These are phyloP conservation scores for Biancaea sappan DNA, from an alignment of 306 rosid species.

Conservation along the genomic window DNA sequence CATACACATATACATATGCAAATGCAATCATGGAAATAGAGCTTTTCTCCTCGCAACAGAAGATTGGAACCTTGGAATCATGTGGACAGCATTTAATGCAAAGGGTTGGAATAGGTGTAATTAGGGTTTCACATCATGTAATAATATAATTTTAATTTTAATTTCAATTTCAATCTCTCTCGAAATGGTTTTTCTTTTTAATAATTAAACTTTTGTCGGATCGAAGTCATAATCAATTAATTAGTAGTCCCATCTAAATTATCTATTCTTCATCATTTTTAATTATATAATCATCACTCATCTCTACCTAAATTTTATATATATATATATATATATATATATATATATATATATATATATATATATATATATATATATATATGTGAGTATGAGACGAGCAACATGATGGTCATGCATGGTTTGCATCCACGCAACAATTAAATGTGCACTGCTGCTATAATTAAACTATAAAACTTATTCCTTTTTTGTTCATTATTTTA, in stretches of 20 bases:
- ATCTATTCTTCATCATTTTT: background rate
- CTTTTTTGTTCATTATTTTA: too few species aligned
- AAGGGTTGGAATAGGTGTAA: slow-evolving; percentile 44
- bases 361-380: background rate
- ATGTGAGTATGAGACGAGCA: background rate
- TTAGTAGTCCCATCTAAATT: slow-evolving; percentile 35
- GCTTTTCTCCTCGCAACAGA: slow-evolving; percentile 56
- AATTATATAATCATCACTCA: slow-evolving; percentile 6
- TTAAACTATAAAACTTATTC: slow-evolving; percentile 27
- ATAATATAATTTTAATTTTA: slow-evolving; percentile 38
- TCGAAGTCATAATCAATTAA: slow-evolving; percentile 48
- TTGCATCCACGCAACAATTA: background rate
- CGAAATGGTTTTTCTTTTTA: slow-evolving; percentile 44
- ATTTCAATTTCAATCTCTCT: slow-evolving; percentile 44
- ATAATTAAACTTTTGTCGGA: slow-evolving; percentile 57
- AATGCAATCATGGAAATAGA: slow-evolving; percentile 43
- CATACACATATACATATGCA: slow-evolving; percentile 31
- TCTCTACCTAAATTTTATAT: too few species aligned
- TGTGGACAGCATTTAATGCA: slow-evolving; percentile 72
- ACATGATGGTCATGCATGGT: slow-evolving; percentile 37
- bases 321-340: too few species aligned
- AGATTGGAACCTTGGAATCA: slow-evolving; percentile 66
- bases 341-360: too few species aligned
- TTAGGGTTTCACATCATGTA: slow-evolving; percentile 61
- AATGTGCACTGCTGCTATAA: background rate